Conservation (phyloP, 108 stramenopile genomes). For the Discostella stelligeroides region DNA sequence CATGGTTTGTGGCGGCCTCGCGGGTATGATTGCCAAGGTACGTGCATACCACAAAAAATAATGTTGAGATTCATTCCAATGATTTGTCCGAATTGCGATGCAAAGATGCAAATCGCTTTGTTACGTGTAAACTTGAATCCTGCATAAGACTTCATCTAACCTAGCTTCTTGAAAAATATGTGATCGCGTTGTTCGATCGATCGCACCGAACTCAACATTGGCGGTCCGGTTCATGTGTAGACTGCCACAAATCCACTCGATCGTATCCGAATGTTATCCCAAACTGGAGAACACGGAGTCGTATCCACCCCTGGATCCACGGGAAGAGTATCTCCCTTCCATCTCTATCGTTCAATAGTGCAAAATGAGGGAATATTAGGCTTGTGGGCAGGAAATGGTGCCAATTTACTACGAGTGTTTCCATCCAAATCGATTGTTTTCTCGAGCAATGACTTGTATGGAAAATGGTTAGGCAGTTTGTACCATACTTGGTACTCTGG, state of each 20-base stretch:
- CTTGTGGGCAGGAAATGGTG: conserved; percentile 91
- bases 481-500: conserved; percentile 18
- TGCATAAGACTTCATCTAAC: no score
- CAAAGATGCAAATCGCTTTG: no score
- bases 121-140: no score
- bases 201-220: no score
- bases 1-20: conserved; percentile 86
- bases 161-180: no score
- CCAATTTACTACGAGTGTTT: conserved; percentile 87
- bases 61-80: no score
- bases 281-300: conserved; percentile 81
- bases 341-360: conserved; percentile 71
- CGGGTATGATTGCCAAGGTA: conserved; percentile 91
- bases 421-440: conserved; percentile 87
- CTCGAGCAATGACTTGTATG: conserved; percentile 78
- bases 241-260: conserved; percentile 91
- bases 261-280: conserved; percentile 87
- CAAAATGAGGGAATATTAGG: conserved; percentile 82
- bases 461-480: conserved; percentile 39
- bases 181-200: no score
- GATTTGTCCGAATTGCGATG: no score
- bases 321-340: conserved; percentile 31
- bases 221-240: conserved; percentile 20
- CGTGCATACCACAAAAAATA: no score
- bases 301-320: neutral